A percentile compares a stretch with the other conserved stretches of the same genome.
phyloP scores from a whole-genome alignment of 2,329 filamentous ascomycete genomes.

The Diplodia intermedia region DNA sequence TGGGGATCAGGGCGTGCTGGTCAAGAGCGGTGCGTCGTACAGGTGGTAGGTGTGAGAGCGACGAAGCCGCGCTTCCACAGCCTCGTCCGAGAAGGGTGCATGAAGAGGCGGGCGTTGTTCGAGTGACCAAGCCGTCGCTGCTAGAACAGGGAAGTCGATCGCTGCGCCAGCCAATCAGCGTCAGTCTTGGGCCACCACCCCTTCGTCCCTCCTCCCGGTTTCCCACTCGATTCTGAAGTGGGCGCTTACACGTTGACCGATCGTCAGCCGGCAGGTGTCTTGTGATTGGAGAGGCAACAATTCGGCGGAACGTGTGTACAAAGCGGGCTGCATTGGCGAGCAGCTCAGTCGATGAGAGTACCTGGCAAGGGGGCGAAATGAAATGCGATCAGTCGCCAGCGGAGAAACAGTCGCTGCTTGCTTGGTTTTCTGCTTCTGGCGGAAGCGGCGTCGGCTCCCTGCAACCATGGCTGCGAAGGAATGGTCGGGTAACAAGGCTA shows the following conservation, averaged over 20 bases:
- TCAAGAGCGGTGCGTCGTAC: background rate
- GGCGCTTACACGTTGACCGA: background rate
- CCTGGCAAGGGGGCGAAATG: background rate
- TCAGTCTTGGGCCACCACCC: background rate
- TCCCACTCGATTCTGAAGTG: background rate
- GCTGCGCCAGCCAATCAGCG: conserved; percentile 17
- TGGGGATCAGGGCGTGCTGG: background rate
- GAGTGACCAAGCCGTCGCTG: background rate
- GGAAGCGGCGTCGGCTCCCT: conserved; percentile 1
- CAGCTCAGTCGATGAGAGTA: background rate
- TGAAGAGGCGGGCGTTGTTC: background rate
- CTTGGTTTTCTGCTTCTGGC: background rate
- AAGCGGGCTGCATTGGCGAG: background rate
- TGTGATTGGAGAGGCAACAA: background rate
- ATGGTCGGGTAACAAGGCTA: background rate
- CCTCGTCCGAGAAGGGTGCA: background rate
- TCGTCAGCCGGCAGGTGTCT: background rate
- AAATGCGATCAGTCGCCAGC: background rate
- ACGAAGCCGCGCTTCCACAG: background rate
- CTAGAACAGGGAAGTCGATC: conserved; percentile 15
- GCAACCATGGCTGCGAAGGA: background rate
- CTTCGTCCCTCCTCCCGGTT: background rate
- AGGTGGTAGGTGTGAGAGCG: background rate
- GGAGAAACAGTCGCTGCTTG: background rate
- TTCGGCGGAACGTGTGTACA: background rate